Evolutionary conservation across 2,329 filamentous ascomycete species (phyloP), one percentile per base, ranked within the genome.

Genomic region (Seiridium cupressi): DNA sequence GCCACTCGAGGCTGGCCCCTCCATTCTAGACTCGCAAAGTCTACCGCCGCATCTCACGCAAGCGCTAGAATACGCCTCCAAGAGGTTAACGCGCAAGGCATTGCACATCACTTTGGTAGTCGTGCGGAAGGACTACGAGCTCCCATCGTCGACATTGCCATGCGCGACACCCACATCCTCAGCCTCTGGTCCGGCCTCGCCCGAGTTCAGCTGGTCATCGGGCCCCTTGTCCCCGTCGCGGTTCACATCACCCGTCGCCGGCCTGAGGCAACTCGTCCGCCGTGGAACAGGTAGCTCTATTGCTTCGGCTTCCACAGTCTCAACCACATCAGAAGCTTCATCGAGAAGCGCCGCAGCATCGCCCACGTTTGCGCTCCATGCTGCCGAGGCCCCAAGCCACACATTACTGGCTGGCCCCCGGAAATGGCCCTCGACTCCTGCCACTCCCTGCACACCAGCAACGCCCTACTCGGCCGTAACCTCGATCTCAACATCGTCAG

Each of bases 1-100:
- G 55, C 86, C 86, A 11, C 79, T 89, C 60, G 86, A 88, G 76
- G 85, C 86, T 35, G 85, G 85, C 18, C 75, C 77, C 47, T 88
- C 85, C 26, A 76, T 88, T 58, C 80, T 87, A 61, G 83, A 87
- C 65, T 76, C 77, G 40, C 79, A 85, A 64, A 80, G 82, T 61
- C 77, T 89, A n/a, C 85, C 86, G 2, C 72, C 79, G n/a, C 76
- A 79, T 48, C 70, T 88, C 58, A 78, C 74, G 9, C 77, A 79
- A 4, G 84, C 84, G 34, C 79, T 89, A 36, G 84, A 87, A 60
- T 85, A 87, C 65, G 77, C 80, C 11, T 87, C 86, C 0, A 77
- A 76, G 63, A 78, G 81, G 26, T 77, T 89, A 31, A 80, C 83
- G 10, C 77, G 78, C 56, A 87, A 86, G 69, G 75, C 75, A 7